Base-by-base conservation (phyloP, 2,329 filamentous ascomycete genomes). In the Neofusicoccum parvum region DNA sequence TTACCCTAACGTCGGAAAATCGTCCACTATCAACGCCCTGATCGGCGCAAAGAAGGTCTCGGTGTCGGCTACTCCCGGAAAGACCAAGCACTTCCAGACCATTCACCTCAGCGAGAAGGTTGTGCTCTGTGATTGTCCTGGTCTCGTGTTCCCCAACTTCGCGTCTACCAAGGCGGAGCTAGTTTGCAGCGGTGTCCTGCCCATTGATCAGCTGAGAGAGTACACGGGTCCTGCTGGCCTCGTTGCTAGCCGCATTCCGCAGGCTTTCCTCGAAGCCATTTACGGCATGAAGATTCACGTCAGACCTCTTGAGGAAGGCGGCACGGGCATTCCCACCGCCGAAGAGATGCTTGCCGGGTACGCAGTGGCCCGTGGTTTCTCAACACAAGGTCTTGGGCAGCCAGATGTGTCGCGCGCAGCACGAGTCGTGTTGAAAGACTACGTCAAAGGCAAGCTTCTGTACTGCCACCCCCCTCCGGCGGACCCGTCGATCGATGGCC, bases 21-120 rank as follows among this genome's bases (percentile, higher is more conserved):
- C 96, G 1, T 97, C 94, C 56, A 99, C 95, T 15, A 99, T 99
- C 85, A 99, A 99, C 81, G 94, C 95, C 48, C 86, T 99, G n/a
- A 94, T 98, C 66, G 96, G 96, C 59, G 90, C 95, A 64, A 99
- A 98, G 83, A 99, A 98, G 81, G 95, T 99, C 5, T 98, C 94
- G 0, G 96, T 99, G 45, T 99, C 95, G 15, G 90, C 94, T 14
- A 99, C 95, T 1, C 95, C 95, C 3, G 95, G 95, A 76, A 99
- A 99, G 82, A 99, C 95, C 14, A 99, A 99, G 82, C 95, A 99
- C 74, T 99, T 99, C 82, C 95, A 99, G 79, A 99, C 95, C 1
- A 95, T 99, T 66, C 94, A 97, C 76, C 87, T 99, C 37, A 95
- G 91, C 66, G 91, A 95, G 0, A 88, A 89, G 66, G 92, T 99